Base-by-base conservation (phyloP, 345 rosid genomes). In the Passiflora organensis region DNA sequence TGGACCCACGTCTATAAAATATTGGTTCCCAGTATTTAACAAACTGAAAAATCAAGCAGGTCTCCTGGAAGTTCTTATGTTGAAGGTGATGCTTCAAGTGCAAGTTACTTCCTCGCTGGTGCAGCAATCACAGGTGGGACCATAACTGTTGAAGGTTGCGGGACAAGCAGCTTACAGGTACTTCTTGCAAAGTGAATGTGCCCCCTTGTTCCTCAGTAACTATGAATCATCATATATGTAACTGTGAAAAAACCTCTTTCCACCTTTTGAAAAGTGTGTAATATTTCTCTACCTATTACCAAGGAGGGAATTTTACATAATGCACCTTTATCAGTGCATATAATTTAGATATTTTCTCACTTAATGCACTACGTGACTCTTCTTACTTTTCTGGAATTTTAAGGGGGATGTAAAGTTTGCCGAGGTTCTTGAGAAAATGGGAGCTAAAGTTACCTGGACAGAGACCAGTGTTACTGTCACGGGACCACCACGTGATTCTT, bases 41-140 rank as follows among this genome's bases (percentile, higher is more conserved):
- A 37, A 75, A 22, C 53, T 62, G 66, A 21, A 13, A 18, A 54
- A 19, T 76, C 16, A 57, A 58, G 44, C 63, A 89, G 99, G 86
- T 83, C 96, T 56, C 91, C 97, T 24, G 95, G 96, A 69, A 83
- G 74, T 61, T 90, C 95, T 61, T 93, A 70, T 24, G 96, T 93
- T 28, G 97, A 93, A 77, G 97, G 97, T 22, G 99, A 93, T 82
- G 99, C 99, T 58, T 93, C 99, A 55, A 93, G 97, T 81, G 99
- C 99, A 53, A 89, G 99, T 74, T 89, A 93, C 76, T 93, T 93
- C 72, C 82, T 93, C 48, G 99, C 89, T 45, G 99, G 99, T 47
- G 95, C 99, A 41, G 97, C 97, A 47, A 73, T 93, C 73, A 88
- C 95, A 8, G 98, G 98, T 41, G 95, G 94, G 56, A 88, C 95